phyloP scores from a whole-genome alignment of 2,329 filamentous ascomycete genomes.

The Pestalotiopsis sp. region DNA sequence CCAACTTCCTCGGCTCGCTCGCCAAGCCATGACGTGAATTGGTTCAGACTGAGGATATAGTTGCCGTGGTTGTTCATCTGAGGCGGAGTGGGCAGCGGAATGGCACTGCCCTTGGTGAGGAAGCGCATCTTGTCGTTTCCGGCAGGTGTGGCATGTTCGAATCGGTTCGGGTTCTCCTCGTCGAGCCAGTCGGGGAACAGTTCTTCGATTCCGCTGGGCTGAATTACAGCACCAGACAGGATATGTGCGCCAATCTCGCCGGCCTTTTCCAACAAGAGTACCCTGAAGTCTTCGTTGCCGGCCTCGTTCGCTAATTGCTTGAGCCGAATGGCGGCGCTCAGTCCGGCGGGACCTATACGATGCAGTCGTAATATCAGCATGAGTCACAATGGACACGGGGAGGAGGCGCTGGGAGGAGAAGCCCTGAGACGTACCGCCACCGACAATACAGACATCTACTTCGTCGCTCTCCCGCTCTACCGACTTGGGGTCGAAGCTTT shows the following conservation, averaged over 20 bases:
- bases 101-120: constrained; percentile 77
- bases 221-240: constrained; percentile 91
- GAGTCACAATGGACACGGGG: not conserved
- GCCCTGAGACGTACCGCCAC: constrained; percentile 63
- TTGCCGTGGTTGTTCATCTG: constrained; percentile 99
- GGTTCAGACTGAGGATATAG: constrained; percentile 94
- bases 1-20: constrained; percentile 96
- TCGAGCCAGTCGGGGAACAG: constrained; percentile 92
- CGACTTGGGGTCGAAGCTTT: constrained; percentile 65
- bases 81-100: constrained; percentile 85
- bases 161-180: constrained; percentile 84
- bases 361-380: constrained; percentile 13
- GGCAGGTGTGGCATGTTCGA: constrained; percentile 85
- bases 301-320: constrained; percentile 95
- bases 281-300: constrained; percentile 93
- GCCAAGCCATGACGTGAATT: constrained; percentile 93
- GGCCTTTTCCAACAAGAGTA: constrained; percentile 91
- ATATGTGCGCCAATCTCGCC: constrained; percentile 95
- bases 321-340: constrained; percentile 89
- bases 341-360: constrained; percentile 75
- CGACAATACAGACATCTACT: constrained; percentile 96
- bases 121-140: constrained; percentile 89
- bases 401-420: not conserved
- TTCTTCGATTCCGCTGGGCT: constrained; percentile 86
- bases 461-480: constrained; percentile 88